phyloP scores from a whole-genome alignment of 768 basidiomycete species.

The Nidula microcarpa region DNA sequence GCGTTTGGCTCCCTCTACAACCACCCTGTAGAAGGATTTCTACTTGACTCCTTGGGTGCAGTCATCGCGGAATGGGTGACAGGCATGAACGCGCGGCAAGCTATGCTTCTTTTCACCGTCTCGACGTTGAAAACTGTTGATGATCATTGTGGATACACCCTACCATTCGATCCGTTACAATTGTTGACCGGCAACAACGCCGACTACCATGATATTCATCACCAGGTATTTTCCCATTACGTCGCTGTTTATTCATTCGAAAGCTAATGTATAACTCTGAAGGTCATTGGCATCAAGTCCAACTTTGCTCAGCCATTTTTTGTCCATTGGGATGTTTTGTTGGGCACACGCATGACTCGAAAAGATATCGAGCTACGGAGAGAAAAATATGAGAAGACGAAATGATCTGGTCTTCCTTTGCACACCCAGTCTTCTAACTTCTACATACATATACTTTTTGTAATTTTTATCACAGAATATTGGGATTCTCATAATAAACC shows the following conservation, averaged over 20 bases:
- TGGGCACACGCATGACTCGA: conserved; percentile 83
- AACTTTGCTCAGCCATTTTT: conserved; percentile 98
- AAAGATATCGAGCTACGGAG: conserved; percentile 56
- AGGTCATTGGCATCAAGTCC: conserved; percentile 85
- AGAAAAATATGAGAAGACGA: conserved; percentile 27
- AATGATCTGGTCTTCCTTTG: conserved; percentile 9
- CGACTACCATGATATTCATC: conserved; percentile 98
- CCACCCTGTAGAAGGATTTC: conserved; percentile 91
- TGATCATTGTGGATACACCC: conserved; percentile 87
- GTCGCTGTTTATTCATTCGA: too few species aligned
- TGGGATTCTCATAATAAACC: not conserved
- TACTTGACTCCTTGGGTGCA: conserved; percentile 84
- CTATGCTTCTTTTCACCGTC: conserved; percentile 76
- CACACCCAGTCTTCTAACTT: not conserved
- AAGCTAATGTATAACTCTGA: conserved; percentile 12
- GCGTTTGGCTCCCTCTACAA: conserved; percentile 97
- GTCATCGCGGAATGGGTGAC: conserved; percentile 69
- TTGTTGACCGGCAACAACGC: conserved; percentile 84
- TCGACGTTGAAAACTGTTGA: conserved; percentile 93
- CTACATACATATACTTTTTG: not conserved
- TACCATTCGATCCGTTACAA: conserved; percentile 93
- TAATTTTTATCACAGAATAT: not conserved
- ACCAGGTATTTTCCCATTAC: conserved; percentile 53
- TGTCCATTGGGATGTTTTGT: conserved; percentile 85
- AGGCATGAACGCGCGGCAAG: conserved; percentile 75